A percentile compares a stretch with the other conserved stretches of the same genome.
Evolutionary conservation across 176 grass and related monocot species (phyloP).

Genomic region (Rhynchospora breviuscula): DNA sequence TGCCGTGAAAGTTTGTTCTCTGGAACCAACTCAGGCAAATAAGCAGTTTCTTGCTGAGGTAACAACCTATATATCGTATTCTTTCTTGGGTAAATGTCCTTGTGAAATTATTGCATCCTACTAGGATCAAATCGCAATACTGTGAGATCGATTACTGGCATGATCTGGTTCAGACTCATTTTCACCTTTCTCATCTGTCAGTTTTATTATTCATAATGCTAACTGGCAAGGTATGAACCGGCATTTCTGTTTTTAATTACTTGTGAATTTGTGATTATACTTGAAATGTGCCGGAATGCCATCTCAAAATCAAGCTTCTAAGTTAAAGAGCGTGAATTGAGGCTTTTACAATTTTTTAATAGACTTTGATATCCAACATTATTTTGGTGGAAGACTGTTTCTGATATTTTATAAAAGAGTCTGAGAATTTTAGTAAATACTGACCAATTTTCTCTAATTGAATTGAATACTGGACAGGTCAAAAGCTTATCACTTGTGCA

Average conservation of each 20-base stretch:
- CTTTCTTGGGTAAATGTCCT: background rate
- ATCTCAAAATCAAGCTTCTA: background rate
- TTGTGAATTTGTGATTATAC: background rate
- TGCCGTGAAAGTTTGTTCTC: constrained; percentile 29
- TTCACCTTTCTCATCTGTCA: background rate
- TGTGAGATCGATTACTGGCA: background rate
- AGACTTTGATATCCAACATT: background rate
- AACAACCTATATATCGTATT: background rate
- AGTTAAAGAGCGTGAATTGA: background rate
- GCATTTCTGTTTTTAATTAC: too few species aligned
- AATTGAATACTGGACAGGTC: constrained; percentile 12
- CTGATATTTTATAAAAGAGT: background rate
- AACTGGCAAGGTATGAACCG: too few species aligned
- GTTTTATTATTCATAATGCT: too few species aligned
- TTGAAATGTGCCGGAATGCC: background rate
- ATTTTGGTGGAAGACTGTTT: background rate
- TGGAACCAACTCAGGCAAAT: constrained; percentile 10
- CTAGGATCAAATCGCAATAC: background rate
- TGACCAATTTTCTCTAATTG: background rate
- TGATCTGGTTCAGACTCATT: background rate
- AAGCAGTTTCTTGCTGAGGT: constrained; percentile 39
- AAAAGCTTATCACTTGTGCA: constrained; percentile 29
- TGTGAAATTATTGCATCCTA: background rate
- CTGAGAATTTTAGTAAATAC: background rate
- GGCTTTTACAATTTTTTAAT: background rate